Evolutionary conservation across 805 yeast genomes (phyloP), one percentile per base, ranked within the genome.

Genomic region (Candida oleophila): DNA sequence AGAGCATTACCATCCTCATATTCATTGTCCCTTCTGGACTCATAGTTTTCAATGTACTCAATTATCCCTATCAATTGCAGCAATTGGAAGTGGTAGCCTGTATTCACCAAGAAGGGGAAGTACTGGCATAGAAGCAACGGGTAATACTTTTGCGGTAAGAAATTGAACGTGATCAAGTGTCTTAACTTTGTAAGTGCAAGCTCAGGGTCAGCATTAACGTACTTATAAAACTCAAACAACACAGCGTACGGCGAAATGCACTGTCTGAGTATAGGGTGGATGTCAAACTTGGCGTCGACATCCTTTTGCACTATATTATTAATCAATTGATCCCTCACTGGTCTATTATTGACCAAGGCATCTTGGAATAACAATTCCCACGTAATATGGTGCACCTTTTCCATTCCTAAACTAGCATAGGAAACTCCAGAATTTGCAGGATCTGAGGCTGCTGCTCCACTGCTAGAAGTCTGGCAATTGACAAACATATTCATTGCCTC

Each of bases 171-270:
- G 44, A 73, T 54, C 45, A 83, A 57, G 54, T 81, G 83, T 40
- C 69, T 70, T 57, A 83, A 74, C 18, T 66, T 66, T 21, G 85
- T 59, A 12, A 82, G 60, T 35, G 66, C 62, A 12, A 68, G 51
- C 22, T 16, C n/a, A 20, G 55, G 55, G 1, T 66, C 59, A 4
- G 65, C 62, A 5, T 55, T 47, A 7, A 68, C 43, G 1, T 65
- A 59, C 15, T 65, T 63, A 58, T 76, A 75, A 54, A 78, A 81
- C 49, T 76, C 76, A 48, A 71, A 70, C 20, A 87, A 66, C 0
- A 84, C 78, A 1, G 85, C 89, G 59, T 85, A 82, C 40, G 94
- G 94, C 3, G 92, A 68, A 43, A 87, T 60, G 21, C 86, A 77
- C 60, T 86, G 91, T 52, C 82, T 77, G 55, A 87, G 72, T 1